phyloP scores from a whole-genome alignment of 2,329 filamentous ascomycete genomes.

The Raffaelea ambrosiae region DNA sequence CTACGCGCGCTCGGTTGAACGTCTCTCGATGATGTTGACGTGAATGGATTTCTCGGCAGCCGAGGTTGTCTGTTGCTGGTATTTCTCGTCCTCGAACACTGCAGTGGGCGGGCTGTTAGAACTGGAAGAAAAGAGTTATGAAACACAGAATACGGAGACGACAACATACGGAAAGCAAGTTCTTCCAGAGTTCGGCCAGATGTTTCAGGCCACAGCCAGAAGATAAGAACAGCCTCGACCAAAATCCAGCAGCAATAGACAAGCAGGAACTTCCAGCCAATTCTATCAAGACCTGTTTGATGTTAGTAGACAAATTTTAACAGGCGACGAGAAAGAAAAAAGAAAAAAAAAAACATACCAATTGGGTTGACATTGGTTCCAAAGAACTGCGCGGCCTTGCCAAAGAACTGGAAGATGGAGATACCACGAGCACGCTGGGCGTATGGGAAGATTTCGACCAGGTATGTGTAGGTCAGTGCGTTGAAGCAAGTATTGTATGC shows the following conservation, averaged over 20 bases:
- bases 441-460: slow-evolving; percentile 23
- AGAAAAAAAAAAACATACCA: slow-evolving; percentile 10
- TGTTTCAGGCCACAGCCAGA: slow-evolving; percentile 21
- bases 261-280: slow-evolving; percentile 22
- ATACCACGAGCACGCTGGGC: slow-evolving; percentile 22
- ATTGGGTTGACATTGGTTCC: slow-evolving; percentile 23
- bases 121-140: not conserved
- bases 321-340: not conserved
- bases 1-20: too few relatives aligned
- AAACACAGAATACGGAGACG: not conserved
- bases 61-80: slow-evolving; percentile 1
- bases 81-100: slow-evolving; percentile 8
- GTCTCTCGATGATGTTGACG: slow-evolving; percentile 3
- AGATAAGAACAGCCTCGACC: slow-evolving; percentile 24
- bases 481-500: slow-evolving; percentile 60
- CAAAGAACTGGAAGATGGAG: slow-evolving; percentile 23
- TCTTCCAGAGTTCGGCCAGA: slow-evolving; percentile 20
- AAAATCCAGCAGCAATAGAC: slow-evolving; percentile 23
- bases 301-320: not conserved
- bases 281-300: slow-evolving; percentile 14
- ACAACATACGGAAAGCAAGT: slow-evolving; percentile 16
- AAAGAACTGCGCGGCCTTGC: slow-evolving; percentile 22
- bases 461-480: slow-evolving; percentile 49
- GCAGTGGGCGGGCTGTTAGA: not conserved
- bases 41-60: slow-evolving; percentile 6